Evolutionary conservation across 2,329 filamentous ascomycete genomes (phyloP), one percentile per base, ranked within the genome.

Genomic region (Apiospora rasikravindrae): DNA sequence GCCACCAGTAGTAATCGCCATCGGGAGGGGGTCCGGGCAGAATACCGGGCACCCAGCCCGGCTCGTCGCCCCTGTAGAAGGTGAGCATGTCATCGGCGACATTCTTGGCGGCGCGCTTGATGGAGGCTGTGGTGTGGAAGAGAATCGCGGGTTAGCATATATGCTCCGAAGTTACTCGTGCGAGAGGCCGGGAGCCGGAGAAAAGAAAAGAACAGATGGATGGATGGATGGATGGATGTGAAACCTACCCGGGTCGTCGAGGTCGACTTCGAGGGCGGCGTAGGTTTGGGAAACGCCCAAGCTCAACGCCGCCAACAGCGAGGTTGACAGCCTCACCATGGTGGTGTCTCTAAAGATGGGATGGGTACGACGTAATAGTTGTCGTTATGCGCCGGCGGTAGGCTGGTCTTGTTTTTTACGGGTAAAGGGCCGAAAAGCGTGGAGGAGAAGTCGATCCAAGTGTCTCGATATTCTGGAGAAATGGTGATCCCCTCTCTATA

Each of bases 1-100:
- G 90, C 92, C 92, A 94, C 92, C 92, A 94, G 84, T 93, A 93
- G 80, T 92, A 92, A 73, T 88, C 85, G 74, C 88, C 88, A 75
- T 81, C 80, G 49, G 84, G 75, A 14, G 88, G 88, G 70, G 88
- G 88, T 0, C 88, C 88, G 0, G 88, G 88, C 14, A 90, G 80
- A 75, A 89, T 89, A 45, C 88, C 88, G 10, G 88, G 88, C 22
- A 86, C 87, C 77, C 84, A 81, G 70, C 88, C 88, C 0, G 86
- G 81, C 72, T 83, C 76, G 75, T 88, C 87, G 72, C 87, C 87
- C 49, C 84, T 81, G 79, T 89, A 89, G 76, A 85, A 86, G 19
- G 82, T 76, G 80, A 88, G 85, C 22, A 88, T 80, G 71, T 89
- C 86, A 77, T 85, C 82, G 16, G 87, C 87, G 24, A 89, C 83